phyloP scores from a whole-genome alignment of 164 flowering plant genomes.

The Vitis labrusca region DNA sequence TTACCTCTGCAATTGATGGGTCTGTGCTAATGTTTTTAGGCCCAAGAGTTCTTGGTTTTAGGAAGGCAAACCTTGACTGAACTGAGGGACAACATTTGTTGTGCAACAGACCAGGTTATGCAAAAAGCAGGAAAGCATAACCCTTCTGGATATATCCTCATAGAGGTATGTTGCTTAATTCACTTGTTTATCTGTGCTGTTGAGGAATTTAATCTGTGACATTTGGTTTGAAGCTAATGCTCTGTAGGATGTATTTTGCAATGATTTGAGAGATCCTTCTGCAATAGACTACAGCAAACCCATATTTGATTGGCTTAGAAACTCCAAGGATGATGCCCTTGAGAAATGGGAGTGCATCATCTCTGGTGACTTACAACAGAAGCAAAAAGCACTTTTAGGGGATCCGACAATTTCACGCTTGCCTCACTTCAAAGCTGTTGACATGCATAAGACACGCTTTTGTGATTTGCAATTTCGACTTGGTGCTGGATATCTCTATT shows the following conservation, averaged over 20 bases:
- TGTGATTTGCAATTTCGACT: constrained; percentile 79
- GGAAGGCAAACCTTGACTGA: constrained; percentile 77
- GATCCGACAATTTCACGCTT: constrained; percentile 22
- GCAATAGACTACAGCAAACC: constrained; percentile 81
- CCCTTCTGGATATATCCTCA: constrained; percentile 91
- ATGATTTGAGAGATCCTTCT: constrained; percentile 71
- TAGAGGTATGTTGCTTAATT: constrained; percentile 54
- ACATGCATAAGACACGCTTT: constrained; percentile 69
- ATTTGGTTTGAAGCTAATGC: constrained; percentile 4
- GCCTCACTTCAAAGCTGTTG: constrained; percentile 56
- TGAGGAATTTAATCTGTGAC: neutral
- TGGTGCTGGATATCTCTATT: constrained; percentile 86
- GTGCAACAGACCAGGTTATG: constrained; percentile 79
- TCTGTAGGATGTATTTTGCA: constrained; percentile 75
- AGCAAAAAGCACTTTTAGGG: constrained; percentile 52
- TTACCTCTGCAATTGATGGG: neutral
- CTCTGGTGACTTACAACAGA: constrained; percentile 49
- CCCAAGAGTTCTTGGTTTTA: constrained; percentile 79
- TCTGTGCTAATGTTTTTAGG: constrained; percentile 31
- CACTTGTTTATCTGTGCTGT: neutral
- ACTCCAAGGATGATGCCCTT: constrained; percentile 65
- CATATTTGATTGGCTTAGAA: constrained; percentile 73
- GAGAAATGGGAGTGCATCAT: constrained; percentile 76
- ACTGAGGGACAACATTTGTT: constrained; percentile 73
- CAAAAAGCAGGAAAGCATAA: constrained; percentile 63